Conservation (phyloP, 1,284 basidiomycete species). For the Cystobasidium pallidum region DNA sequence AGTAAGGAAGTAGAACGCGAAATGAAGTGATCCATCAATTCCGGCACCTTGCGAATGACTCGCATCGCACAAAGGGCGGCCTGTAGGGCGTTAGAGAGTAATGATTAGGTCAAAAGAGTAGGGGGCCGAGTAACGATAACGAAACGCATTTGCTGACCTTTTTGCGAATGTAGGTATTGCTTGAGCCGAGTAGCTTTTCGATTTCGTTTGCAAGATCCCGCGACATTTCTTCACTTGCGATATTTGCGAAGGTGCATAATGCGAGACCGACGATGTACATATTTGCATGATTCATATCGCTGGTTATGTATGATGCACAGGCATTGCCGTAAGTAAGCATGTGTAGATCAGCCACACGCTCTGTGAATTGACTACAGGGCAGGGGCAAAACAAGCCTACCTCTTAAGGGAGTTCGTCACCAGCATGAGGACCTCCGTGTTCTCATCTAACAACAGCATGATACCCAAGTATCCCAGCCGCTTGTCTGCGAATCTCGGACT, state of each 20-base stretch:
- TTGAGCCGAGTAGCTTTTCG: constrained; percentile 94
- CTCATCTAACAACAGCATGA: constrained; percentile 97
- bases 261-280: constrained; percentile 98
- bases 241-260: constrained; percentile 97
- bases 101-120: too few relatives aligned
- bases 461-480: constrained; percentile 92
- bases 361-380: not conserved
- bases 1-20: constrained; percentile 85
- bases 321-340: constrained; percentile 10
- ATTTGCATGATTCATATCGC: constrained; percentile 99
- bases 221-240: constrained; percentile 98
- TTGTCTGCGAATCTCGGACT: constrained; percentile 86
- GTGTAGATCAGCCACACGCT: constrained; percentile 3
- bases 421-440: constrained; percentile 97
- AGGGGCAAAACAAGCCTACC: constrained; percentile 64
- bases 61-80: constrained; percentile 95
- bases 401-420: constrained; percentile 98
- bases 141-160: constrained; percentile 75
- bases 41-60: constrained; percentile 94
- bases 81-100: constrained; percentile 62
- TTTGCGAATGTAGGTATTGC: constrained; percentile 98
- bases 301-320: constrained; percentile 57
- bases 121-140: too few relatives aligned
- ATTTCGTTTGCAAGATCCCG: constrained; percentile 95
- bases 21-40: constrained; percentile 91